phyloP scores from a whole-genome alignment of 257 asterid genomes.

The Cinchona pubescens region DNA sequence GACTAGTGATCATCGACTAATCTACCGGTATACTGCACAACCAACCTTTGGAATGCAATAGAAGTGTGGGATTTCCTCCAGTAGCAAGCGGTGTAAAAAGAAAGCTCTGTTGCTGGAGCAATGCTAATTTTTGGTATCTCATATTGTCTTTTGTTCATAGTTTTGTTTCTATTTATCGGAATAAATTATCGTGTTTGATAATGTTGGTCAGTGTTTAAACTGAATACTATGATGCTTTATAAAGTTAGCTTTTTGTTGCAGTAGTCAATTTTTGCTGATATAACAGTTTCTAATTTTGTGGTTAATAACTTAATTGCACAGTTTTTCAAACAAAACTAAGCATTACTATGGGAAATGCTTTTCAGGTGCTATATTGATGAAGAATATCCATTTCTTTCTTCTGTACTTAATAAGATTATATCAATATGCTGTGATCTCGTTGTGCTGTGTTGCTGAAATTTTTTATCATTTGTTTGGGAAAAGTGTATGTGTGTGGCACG shows the following conservation, averaged over 20 bases:
- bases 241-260: not conserved
- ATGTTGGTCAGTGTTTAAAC: not conserved
- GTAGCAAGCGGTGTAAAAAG: slow-evolving; percentile 8
- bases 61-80: slow-evolving; percentile 27
- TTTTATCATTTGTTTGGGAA: no score
- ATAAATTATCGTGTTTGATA: slow-evolving; percentile 1
- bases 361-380: not conserved
- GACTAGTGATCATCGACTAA: slow-evolving; percentile 11
- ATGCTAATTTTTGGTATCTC: slow-evolving; percentile 7
- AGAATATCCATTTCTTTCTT: not conserved
- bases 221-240: not conserved
- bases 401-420: not conserved
- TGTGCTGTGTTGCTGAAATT: not conserved
- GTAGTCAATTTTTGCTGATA: not conserved
- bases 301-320: not conserved
- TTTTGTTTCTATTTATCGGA: slow-evolving; percentile 7
- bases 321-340: not conserved
- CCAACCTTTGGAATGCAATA: slow-evolving; percentile 9
- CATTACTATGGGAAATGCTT: not conserved
- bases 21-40: slow-evolving; percentile 2
- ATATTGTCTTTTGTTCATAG: not conserved
- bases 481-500: no score
- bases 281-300: not conserved
- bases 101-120: slow-evolving; percentile 10
- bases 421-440: no score